Conservation (phyloP, 768 basidiomycete species). For the Podaxis mareebaensis region DNA sequence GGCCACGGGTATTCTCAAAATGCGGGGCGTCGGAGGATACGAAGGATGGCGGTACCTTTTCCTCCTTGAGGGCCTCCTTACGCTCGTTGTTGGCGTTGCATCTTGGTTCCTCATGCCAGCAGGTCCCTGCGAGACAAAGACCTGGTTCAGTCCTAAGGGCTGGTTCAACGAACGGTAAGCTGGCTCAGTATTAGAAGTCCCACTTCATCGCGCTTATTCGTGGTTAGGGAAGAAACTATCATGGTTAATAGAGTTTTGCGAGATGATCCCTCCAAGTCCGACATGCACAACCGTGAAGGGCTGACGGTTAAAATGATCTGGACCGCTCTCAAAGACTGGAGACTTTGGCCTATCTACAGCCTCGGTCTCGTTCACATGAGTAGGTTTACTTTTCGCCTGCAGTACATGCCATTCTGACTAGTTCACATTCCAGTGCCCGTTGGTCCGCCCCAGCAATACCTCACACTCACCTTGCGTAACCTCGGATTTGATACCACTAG, state of each 20-base stretch:
- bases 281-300: conserved; percentile 75
- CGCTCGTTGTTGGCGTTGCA: conserved; percentile 47
- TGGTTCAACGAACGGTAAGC: conserved; percentile 52
- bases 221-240: conserved; percentile 55
- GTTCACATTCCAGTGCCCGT: conserved; percentile 45
- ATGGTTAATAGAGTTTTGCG: conserved; percentile 65
- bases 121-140: conserved; percentile 63
- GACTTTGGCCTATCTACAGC: conserved; percentile 66
- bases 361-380: conserved; percentile 57
- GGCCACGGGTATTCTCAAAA: conserved; percentile 59
- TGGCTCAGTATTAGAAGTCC: background rate
- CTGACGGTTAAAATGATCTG: conserved; percentile 49
- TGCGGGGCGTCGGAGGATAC: conserved; percentile 52
- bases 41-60: conserved; percentile 64
- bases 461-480: conserved; percentile 61
- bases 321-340: conserved; percentile 55
- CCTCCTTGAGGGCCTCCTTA: conserved; percentile 53
- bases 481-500: conserved; percentile 65
- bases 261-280: conserved; percentile 66
- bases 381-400: conserved; percentile 25
- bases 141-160: conserved; percentile 58
- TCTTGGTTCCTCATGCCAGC: conserved; percentile 63
- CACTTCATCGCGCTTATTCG: background rate
- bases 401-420: background rate
- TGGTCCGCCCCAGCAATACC: conserved; percentile 59